These are phyloP conservation scores for Annulohypoxylon stygium DNA, from an alignment of 495 filamentous ascomycete genomes.

Conservation along the genomic window DNA sequence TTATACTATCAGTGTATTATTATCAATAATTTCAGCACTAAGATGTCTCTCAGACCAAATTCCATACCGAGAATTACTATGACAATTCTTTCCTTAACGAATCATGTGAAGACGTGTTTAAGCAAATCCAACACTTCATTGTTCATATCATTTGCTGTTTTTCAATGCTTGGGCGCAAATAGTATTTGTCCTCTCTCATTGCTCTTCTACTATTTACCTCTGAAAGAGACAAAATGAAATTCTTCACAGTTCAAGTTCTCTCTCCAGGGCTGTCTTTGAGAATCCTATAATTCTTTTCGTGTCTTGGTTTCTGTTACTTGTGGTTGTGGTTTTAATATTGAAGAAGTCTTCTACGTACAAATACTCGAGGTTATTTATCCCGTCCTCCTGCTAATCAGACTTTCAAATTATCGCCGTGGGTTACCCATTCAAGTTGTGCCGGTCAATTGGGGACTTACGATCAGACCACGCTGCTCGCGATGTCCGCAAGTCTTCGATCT, in stretches of 20 bases:
- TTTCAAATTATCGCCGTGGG: slow-evolving; percentile 7
- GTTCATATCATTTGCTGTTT: neutral
- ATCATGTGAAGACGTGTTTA: slow-evolving; percentile 28
- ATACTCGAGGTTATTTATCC: slow-evolving; percentile 10
- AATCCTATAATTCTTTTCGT: slow-evolving; percentile 27
- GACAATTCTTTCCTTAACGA: slow-evolving; percentile 14
- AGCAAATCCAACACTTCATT: slow-evolving; percentile 1
- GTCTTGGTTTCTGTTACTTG: slow-evolving; percentile 38
- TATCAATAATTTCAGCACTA: neutral
- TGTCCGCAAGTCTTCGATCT: slow-evolving; percentile 22
- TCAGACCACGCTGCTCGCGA: slow-evolving; percentile 11
- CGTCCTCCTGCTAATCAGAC: slow-evolving; percentile 27
- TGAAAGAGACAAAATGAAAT: slow-evolving; percentile 43
- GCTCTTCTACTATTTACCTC: slow-evolving; percentile 5
- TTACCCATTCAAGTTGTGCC: neutral
- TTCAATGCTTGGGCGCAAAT: slow-evolving; percentile 2
- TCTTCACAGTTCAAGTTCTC: slow-evolving; percentile 22
- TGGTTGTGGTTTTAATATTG: slow-evolving; percentile 8
- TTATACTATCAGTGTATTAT: neutral
- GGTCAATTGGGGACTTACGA: neutral
- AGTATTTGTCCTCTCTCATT: slow-evolving; percentile 26
- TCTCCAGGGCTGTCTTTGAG: slow-evolving; percentile 34
- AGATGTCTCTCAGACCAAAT: slow-evolving; percentile 1
- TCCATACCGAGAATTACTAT: slow-evolving; percentile 13
- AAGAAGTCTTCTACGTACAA: slow-evolving; percentile 34